Evolutionary conservation across 306 rosid genomes (phyloP).

Genomic region (Pterocarpus santalinus): DNA sequence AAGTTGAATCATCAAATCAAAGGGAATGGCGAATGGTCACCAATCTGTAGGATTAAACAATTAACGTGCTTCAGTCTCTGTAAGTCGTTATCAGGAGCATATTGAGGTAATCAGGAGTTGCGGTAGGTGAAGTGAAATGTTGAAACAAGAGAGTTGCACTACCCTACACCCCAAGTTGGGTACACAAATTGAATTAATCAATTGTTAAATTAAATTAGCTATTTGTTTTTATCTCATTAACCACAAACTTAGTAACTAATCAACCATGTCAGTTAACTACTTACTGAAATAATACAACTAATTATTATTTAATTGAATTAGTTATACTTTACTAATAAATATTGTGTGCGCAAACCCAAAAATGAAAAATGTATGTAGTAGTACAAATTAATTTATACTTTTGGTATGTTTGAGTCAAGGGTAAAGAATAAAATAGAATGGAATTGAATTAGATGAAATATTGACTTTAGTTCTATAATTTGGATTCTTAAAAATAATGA

Average conservation of each 20-base stretch:
- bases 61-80: neutral
- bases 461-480: too few relatives aligned
- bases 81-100: neutral
- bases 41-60: neutral
- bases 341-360: neutral
- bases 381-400: too few relatives aligned
- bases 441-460: neutral
- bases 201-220: too few relatives aligned
- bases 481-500: too few relatives aligned
- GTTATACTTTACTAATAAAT: neutral
- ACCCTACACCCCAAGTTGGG: neutral
- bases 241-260: neutral
- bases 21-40: slow-evolving; percentile 5
- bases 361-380: neutral
- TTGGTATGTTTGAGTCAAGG: neutral
- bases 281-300: neutral
- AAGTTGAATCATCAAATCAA: slow-evolving; percentile 8
- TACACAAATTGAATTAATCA: neutral
- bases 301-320: too few relatives aligned
- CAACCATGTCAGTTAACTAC: neutral
- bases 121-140: slow-evolving; percentile 34
- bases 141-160: neutral
- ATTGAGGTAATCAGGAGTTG: neutral
- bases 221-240: too few relatives aligned
- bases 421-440: neutral